Percentiles rank a stretch among this genome's conserved stretches.
Evolutionary conservation across 2,329 filamentous ascomycete genomes (phyloP).

Genomic region (Kalmusia sp.): DNA sequence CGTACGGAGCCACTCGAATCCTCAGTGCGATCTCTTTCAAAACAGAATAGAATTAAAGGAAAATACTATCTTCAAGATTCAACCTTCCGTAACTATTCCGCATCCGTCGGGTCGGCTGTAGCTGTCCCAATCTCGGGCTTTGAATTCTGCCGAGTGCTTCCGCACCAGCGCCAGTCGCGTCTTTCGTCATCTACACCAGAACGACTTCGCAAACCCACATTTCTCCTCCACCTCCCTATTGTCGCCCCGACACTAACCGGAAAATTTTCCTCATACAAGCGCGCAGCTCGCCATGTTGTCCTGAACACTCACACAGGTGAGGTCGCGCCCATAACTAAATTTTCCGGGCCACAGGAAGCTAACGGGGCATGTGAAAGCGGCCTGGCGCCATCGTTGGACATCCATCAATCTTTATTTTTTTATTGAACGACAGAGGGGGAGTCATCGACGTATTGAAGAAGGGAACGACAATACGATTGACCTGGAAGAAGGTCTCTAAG

Average conservation of each 20-base stretch:
- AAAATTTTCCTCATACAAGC: constrained; percentile 13
- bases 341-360: constrained; percentile 9
- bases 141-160: constrained; percentile 5
- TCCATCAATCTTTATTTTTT: background rate
- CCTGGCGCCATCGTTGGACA: constrained; percentile 4
- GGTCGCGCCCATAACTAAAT: background rate
- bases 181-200: constrained; percentile 12
- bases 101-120: background rate
- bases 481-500: background rate
- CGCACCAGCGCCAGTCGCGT: constrained; percentile 8
- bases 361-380: constrained; percentile 4
- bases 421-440: background rate
- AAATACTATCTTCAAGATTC: background rate
- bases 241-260: constrained; percentile 12
- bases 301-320: constrained; percentile 11
- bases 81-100: background rate
- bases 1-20: background rate
- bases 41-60: background rate
- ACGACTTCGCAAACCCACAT: constrained; percentile 5
- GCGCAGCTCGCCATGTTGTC: constrained; percentile 10
- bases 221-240: constrained; percentile 8
- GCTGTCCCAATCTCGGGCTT: constrained; percentile 3
- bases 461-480: background rate
- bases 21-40: background rate
- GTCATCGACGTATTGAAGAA: constrained; percentile 1